Conservation (phyloP, 2,329 filamentous ascomycete species). For the Malbranchea zuffiana region DNA sequence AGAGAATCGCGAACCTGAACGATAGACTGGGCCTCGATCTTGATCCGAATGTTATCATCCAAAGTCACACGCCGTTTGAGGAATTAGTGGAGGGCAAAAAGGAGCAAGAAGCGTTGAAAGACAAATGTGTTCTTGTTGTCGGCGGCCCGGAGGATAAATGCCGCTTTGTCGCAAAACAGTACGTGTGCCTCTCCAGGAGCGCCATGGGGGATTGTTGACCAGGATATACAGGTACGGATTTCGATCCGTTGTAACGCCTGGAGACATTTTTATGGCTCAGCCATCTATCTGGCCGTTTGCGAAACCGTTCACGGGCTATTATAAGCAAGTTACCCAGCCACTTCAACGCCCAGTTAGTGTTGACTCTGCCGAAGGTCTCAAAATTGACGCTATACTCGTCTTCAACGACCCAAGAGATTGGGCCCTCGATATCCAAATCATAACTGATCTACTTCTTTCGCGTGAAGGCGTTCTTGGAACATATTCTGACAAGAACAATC, state of each 20-base stretch:
- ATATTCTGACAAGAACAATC: conserved; percentile 59
- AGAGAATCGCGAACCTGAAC: conserved; percentile 60
- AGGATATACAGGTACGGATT: conserved; percentile 52
- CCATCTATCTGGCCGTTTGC: conserved; percentile 78
- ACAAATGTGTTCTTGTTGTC: conserved; percentile 63
- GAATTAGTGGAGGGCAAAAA: conserved; percentile 53
- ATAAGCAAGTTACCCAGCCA: conserved; percentile 38
- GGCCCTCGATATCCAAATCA: conserved; percentile 78
- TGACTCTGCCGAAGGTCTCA: conserved; percentile 45
- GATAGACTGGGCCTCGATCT: conserved; percentile 54
- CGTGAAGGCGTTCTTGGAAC: conserved; percentile 71
- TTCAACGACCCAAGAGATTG: conserved; percentile 96
- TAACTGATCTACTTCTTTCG: conserved; percentile 74
- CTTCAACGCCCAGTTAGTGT: conserved; percentile 27
- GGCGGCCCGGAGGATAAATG: conserved; percentile 59
- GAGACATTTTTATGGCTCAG: conserved; percentile 65
- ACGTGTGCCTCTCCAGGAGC: conserved; percentile 14
- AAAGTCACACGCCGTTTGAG: conserved; percentile 84
- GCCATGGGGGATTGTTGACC: neutral
- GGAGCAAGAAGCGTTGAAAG: conserved; percentile 41
- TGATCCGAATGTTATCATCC: conserved; percentile 61
- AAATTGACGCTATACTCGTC: conserved; percentile 82
- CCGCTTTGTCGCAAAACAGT: conserved; percentile 60
- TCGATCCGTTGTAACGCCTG: conserved; percentile 70
- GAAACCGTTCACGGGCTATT: conserved; percentile 51